These are phyloP conservation scores for Arctium lappa DNA, from an alignment of 129 eudicot genomes.

Conservation along the genomic window DNA sequence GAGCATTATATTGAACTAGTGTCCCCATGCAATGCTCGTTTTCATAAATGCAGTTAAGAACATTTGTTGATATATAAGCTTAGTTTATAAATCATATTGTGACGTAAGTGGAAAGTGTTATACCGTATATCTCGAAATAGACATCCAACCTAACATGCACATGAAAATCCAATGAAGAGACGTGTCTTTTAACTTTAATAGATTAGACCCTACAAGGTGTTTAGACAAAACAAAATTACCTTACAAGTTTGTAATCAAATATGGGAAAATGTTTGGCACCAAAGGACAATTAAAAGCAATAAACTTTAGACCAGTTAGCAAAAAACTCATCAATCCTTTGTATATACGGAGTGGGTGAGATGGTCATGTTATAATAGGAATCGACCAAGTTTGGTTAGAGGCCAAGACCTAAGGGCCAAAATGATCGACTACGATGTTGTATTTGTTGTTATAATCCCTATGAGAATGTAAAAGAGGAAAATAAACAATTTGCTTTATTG, in stretches of 20 bases:
- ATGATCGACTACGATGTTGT: background rate
- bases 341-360: background rate
- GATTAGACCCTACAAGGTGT: background rate
- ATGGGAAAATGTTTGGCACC: background rate
- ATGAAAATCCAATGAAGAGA: conserved; percentile 1
- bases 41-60: background rate
- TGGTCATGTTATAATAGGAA: background rate
- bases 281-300: background rate
- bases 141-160: background rate
- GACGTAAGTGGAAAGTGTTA: background rate
- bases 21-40: background rate
- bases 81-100: background rate
- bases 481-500: background rate
- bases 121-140: background rate
- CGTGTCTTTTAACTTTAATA: background rate
- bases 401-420: background rate
- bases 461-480: background rate
- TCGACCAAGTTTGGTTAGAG: background rate
- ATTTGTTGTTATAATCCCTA: background rate
- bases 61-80: background rate
- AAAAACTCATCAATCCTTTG: background rate
- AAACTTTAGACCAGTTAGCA: background rate
- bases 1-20: background rate
- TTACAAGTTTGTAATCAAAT: background rate
- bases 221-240: background rate